These are phyloP conservation scores for Nannochloropsis salina DNA, from an alignment of 108 stramenopile genomes.

Conservation along the genomic window DNA sequence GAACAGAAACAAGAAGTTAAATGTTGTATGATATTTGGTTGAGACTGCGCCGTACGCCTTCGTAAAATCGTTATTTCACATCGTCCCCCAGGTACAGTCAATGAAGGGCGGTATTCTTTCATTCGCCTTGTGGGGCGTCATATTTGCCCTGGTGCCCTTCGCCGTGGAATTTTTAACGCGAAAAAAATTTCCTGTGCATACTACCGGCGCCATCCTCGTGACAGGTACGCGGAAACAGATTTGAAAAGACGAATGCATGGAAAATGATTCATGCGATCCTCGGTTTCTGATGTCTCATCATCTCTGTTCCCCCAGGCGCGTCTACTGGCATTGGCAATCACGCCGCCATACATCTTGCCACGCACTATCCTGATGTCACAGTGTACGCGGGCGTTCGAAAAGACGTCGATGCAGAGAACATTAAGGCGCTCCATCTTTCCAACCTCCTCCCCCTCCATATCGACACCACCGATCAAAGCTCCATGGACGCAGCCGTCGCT, in stretches of 20 bases:
- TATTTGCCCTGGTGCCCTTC: not conserved
- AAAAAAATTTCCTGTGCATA: not conserved
- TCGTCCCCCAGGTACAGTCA: not conserved
- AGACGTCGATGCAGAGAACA: not conserved
- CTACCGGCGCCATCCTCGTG: not conserved
- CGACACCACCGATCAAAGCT: slow-evolving; percentile 11
- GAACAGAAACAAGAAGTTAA: too few species aligned
- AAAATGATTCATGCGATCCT: too few species aligned
- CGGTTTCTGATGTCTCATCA: not conserved
- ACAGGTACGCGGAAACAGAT: not conserved
- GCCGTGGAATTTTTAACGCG: not conserved
- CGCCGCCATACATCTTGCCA: slow-evolving; percentile 20
- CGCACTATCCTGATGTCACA: not conserved
- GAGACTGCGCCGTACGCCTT: too few species aligned
- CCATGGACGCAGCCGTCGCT: slow-evolving; percentile 15
- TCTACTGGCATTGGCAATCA: slow-evolving; percentile 23
- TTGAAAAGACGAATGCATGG: too few species aligned
- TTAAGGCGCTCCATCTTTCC: not conserved
- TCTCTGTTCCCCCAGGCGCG: slow-evolving; percentile 15
- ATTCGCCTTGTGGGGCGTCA: not conserved
- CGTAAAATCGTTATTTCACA: too few species aligned
- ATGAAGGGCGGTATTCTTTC: not conserved
- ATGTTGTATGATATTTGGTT: too few species aligned
- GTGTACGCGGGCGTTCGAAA: not conserved
- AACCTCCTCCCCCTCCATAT: slow-evolving; percentile 6